Evolutionary conservation across 2,329 filamentous ascomycete species (phyloP), one percentile per base, ranked within the genome.

Genomic region (Alternaria viburni): DNA sequence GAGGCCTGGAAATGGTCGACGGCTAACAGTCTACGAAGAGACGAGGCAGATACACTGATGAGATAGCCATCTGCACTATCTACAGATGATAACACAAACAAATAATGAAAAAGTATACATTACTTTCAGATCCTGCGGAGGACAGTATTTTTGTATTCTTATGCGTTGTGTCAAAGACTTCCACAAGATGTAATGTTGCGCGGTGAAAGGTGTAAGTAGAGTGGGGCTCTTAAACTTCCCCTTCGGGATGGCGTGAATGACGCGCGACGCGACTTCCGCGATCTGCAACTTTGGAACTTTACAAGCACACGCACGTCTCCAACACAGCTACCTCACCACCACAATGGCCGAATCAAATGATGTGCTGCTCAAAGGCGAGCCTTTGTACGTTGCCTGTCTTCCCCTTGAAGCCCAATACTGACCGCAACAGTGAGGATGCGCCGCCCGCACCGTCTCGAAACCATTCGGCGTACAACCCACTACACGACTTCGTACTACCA

Each of bases 401-500:
- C 17, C 25, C 12, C 26, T 25, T n/a, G 32, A 21, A 26, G 19
- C n/a, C 56, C 28, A 44, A 25, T 26, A 23, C 66, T 74, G 50
- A 75, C 64, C 57, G 47, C 15, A 50, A 44, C 61, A 78, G 76
- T 54, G 69, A 67, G 56, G 74, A 76, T 65, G 67, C 73, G 54
- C 62, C 73, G 43, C 60, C 64, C 26, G 57, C 65, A 25, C 67
- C 70, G 11, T 62, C 66, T 46, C 72, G 77, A 65, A 60, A 67
- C 46, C 68, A 84, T 19, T 89, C 88, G 4, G 73, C 81, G 59
- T 98, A 97, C 83, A 90, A 88, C 60, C 89, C 95, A 0, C 85
- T 96, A 26, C 83, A 89, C 58, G 91, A 90, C 8, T 98, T 93
- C 80, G 83, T 83, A 52, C 87, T 98, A 10, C 87, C 91, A 23